These are phyloP conservation scores for Rhodotorula paludigena DNA, from an alignment of 768 basidiomycete species.

Conservation along the genomic window DNA sequence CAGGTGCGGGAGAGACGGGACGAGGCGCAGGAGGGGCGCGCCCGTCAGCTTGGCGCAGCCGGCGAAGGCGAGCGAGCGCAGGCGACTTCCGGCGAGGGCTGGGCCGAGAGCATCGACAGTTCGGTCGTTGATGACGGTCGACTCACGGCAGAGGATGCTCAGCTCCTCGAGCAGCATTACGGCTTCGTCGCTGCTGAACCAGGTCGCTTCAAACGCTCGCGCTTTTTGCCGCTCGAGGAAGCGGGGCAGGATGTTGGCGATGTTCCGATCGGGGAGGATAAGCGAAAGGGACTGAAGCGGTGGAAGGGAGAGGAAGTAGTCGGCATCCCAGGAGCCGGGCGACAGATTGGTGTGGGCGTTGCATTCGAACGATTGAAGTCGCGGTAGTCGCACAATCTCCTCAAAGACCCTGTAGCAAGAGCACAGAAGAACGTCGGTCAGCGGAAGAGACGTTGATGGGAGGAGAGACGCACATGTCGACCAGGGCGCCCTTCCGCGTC, in stretches of 20 bases:
- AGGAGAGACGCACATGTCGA: slow-evolving; percentile 14
- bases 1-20: slow-evolving; percentile 16
- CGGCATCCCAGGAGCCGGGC: slow-evolving; percentile 26
- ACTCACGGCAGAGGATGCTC: slow-evolving; percentile 33
- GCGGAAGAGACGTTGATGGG: neutral
- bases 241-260: slow-evolving; percentile 20
- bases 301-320: slow-evolving; percentile 20
- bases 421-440: neutral
- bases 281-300: slow-evolving; percentile 26
- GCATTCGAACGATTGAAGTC: slow-evolving; percentile 20
- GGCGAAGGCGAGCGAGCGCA: slow-evolving; percentile 26
- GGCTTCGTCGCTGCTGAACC: neutral
- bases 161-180: slow-evolving; percentile 23
- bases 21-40: neutral
- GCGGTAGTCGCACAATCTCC: slow-evolving; percentile 14
- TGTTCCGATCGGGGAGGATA: slow-evolving; percentile 32
- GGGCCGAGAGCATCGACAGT: slow-evolving; percentile 5
- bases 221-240: slow-evolving; percentile 17
- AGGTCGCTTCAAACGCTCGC: neutral
- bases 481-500: slow-evolving; percentile 31
- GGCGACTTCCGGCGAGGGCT: neutral
- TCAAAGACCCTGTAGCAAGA: slow-evolving; percentile 20
- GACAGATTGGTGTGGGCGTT: slow-evolving; percentile 32
- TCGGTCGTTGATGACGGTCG: slow-evolving; percentile 22
- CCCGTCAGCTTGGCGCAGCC: slow-evolving; percentile 31